phyloP scores from a whole-genome alignment of 495 filamentous ascomycete genomes.

The Symbiotaphrina buchneri region DNA sequence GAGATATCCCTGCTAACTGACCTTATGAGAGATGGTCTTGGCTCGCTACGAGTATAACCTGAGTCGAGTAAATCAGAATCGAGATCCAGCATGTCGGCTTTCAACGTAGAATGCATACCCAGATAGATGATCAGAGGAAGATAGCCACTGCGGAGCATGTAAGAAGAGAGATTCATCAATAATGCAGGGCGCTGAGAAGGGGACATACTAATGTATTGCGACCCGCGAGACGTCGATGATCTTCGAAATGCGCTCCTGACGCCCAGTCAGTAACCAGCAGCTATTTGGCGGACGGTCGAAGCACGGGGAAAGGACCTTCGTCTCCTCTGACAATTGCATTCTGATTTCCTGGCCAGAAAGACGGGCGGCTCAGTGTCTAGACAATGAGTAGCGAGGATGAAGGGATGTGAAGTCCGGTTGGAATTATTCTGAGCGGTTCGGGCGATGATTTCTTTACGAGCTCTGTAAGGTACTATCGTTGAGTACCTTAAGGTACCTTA shows the following conservation, averaged over 20 bases:
- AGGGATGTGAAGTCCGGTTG: no score
- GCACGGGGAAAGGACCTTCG: slow-evolving; percentile 38
- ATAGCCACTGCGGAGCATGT: slow-evolving; percentile 79
- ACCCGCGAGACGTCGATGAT: slow-evolving; percentile 85
- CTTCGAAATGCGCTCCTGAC: slow-evolving; percentile 89
- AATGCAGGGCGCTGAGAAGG: no score
- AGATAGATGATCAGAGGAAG: slow-evolving; percentile 93
- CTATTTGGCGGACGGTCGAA: background rate
- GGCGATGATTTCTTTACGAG: no score
- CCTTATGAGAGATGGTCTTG: slow-evolving; percentile 83
- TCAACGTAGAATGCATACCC: slow-evolving; percentile 47
- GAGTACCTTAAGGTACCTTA: no score
- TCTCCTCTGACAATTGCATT: slow-evolving; percentile 82
- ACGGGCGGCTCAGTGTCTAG: no score
- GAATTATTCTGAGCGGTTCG: no score
- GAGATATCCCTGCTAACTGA: slow-evolving; percentile 14
- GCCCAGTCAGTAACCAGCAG: background rate
- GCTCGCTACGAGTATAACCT: slow-evolving; percentile 90
- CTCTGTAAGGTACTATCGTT: no score
- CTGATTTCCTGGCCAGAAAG: no score
- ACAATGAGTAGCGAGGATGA: no score
- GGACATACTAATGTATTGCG: slow-evolving; percentile 82
- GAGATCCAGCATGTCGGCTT: no score
- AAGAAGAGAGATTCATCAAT: no score
- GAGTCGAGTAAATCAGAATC: slow-evolving; percentile 6